These are phyloP conservation scores for Penicillium coffeae DNA, from an alignment of 495 filamentous ascomycete genomes.

Conservation along the genomic window DNA sequence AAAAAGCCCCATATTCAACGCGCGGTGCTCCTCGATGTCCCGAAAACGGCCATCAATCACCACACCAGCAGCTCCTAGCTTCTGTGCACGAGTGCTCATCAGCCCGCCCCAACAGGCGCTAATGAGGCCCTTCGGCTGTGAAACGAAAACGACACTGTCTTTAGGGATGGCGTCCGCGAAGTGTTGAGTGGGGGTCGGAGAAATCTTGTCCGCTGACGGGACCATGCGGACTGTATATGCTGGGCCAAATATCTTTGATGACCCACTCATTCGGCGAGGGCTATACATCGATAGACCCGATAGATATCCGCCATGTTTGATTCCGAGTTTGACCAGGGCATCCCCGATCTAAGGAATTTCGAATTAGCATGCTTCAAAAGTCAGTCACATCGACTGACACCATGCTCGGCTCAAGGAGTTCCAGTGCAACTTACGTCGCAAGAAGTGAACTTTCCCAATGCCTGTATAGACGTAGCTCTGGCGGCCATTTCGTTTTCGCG, in stretches of 20 bases:
- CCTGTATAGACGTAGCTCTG: too few relatives aligned
- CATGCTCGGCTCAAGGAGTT: too few relatives aligned
- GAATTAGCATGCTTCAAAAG: not conserved
- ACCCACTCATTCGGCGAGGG: not conserved
- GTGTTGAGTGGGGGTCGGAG: not conserved
- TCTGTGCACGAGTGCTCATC: slow-evolving; percentile 52
- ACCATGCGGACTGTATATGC: not conserved
- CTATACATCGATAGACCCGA: not conserved
- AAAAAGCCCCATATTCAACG: slow-evolving; percentile 47
- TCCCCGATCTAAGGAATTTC: not conserved
- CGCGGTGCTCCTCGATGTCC: slow-evolving; percentile 57
- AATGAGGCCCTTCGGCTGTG: not conserved
- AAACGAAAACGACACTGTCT: not conserved
- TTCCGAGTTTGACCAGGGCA: not conserved
- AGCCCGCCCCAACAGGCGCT: slow-evolving; percentile 51
- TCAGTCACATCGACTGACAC: too few relatives aligned
- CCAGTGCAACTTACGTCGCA: too few relatives aligned
- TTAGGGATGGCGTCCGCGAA: not conserved
- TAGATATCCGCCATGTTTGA: not conserved
- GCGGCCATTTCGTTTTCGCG: too few relatives aligned
- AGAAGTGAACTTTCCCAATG: too few relatives aligned
- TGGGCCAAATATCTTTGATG: not conserved
- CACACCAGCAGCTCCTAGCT: slow-evolving; percentile 32
- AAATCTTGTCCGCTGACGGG: not conserved
- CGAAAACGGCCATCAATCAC: slow-evolving; percentile 58